phyloP scores from a whole-genome alignment of 2,329 filamentous ascomycete genomes.

The Aureobasidium sp. region DNA sequence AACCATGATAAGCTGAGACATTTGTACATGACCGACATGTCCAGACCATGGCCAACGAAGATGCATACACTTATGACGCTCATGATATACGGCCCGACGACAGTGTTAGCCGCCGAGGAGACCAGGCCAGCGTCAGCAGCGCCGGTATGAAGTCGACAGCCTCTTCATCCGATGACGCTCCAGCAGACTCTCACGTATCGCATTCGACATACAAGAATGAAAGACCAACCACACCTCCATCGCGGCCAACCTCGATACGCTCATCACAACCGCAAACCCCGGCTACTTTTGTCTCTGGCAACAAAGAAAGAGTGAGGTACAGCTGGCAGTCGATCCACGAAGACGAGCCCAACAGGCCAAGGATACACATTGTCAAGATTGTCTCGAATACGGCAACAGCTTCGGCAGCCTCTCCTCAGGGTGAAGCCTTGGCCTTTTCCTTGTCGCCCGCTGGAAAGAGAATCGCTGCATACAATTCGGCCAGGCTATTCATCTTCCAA shows the following conservation, averaged over 20 bases:
- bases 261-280: constrained; percentile 13
- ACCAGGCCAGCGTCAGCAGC: constrained; percentile 5
- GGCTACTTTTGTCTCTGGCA: constrained; percentile 16
- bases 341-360: constrained; percentile 28
- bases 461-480: constrained; percentile 75
- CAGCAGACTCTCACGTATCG: constrained; percentile 2
- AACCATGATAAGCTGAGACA: constrained; percentile 2
- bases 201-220: not conserved
- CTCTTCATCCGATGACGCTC: not conserved
- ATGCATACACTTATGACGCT: constrained; percentile 11
- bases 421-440: constrained; percentile 74
- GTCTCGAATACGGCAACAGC: constrained; percentile 79
- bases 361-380: constrained; percentile 56
- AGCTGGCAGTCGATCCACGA: constrained; percentile 31
- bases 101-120: constrained; percentile 14
- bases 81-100: constrained; percentile 14
- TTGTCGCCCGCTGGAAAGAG: constrained; percentile 67
- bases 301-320: constrained; percentile 27
- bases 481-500: constrained; percentile 71
- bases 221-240: constrained; percentile 12
- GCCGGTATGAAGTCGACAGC: not conserved
- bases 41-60: constrained; percentile 2
- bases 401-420: constrained; percentile 49
- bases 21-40: not conserved
- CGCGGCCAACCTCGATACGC: constrained; percentile 11